phyloP scores from a whole-genome alignment of 2,329 filamentous ascomycete species.

The Fusarium brachygibbosum region DNA sequence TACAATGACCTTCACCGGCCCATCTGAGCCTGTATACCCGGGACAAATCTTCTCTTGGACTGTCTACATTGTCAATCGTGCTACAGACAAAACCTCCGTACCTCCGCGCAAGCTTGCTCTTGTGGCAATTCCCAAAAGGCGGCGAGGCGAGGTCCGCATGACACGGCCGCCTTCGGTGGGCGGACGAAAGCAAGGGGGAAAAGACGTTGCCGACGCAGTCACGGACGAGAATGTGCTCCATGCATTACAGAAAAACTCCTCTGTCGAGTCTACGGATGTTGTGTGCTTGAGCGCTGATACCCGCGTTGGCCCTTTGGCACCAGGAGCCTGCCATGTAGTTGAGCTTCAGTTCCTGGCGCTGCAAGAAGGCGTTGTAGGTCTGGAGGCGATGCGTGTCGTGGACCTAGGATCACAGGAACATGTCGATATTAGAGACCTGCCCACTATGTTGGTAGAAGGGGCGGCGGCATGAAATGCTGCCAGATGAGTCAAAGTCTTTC shows the following conservation, averaged over 20 bases:
- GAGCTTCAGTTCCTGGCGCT: slow-evolving; percentile 80
- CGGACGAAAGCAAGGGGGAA: slow-evolving; percentile 53
- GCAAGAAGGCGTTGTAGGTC: slow-evolving; percentile 73
- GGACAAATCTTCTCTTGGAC: slow-evolving; percentile 79
- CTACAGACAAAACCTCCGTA: slow-evolving; percentile 59
- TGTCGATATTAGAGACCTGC: slow-evolving; percentile 81
- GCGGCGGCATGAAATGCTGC: slow-evolving; percentile 43
- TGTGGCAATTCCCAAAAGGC: slow-evolving; percentile 74
- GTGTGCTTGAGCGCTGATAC: slow-evolving; percentile 83
- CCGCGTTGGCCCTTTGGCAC: slow-evolving; percentile 77
- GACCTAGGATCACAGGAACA: slow-evolving; percentile 82
- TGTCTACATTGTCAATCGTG: slow-evolving; percentile 82
- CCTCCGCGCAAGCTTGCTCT: slow-evolving; percentile 77
- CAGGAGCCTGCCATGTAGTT: slow-evolving; percentile 79
- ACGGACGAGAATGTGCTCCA: slow-evolving; percentile 79
- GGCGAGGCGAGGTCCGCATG: slow-evolving; percentile 68
- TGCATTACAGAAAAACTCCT: slow-evolving; percentile 76
- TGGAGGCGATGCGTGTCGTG: slow-evolving; percentile 80
- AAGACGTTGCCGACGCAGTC: slow-evolving; percentile 72
- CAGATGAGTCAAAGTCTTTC: slow-evolving; percentile 5
- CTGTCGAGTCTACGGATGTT: slow-evolving; percentile 74
- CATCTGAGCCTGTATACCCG: slow-evolving; percentile 66
- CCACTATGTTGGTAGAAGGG: slow-evolving; percentile 71
- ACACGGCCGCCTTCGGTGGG: slow-evolving; percentile 66
- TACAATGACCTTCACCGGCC: slow-evolving; percentile 80